phyloP scores from a whole-genome alignment of 139 green algal genomes.

The Edaphochlamys debaryana region DNA sequence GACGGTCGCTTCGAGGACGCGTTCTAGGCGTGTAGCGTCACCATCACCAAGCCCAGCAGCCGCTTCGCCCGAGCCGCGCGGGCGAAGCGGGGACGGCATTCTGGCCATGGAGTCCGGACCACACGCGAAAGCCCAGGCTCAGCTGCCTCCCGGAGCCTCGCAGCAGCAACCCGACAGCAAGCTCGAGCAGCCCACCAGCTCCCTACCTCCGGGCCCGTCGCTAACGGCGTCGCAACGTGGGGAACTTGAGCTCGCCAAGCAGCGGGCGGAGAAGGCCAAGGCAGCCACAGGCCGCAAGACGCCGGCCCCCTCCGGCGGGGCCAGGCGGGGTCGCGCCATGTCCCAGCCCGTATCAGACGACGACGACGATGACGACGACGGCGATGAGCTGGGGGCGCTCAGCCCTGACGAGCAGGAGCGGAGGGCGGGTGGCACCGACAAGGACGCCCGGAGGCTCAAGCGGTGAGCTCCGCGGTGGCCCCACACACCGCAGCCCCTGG shows the following conservation, averaged over 20 bases:
- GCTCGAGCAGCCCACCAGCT: too few relatives aligned
- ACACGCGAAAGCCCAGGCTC: too few relatives aligned
- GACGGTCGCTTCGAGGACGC: too few relatives aligned
- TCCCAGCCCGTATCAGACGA: background rate
- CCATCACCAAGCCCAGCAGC: too few relatives aligned
- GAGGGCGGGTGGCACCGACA: constrained; percentile 39
- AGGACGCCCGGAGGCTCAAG: constrained; percentile 46
- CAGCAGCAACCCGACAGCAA: too few relatives aligned
- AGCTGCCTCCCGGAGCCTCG: too few relatives aligned
- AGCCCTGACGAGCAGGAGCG: constrained; percentile 33
- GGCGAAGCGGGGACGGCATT: too few relatives aligned
- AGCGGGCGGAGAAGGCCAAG: constrained; percentile 51
- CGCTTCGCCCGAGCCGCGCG: too few relatives aligned
- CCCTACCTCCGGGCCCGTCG: too few relatives aligned
- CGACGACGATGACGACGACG: constrained; percentile 44
- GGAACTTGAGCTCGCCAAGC: constrained; percentile 58
- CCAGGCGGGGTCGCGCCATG: background rate
- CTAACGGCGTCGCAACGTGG: too few relatives aligned
- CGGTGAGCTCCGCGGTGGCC: constrained; percentile 4
- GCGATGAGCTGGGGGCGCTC: constrained; percentile 11
- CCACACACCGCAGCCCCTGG: background rate
- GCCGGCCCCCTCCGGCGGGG: background rate
- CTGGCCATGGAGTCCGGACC: too few relatives aligned
- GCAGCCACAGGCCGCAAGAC: constrained; percentile 47
- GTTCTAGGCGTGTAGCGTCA: too few relatives aligned